These are phyloP conservation scores for Lactifluus pinguis DNA, from an alignment of 768 basidiomycete species.

Conservation along the genomic window DNA sequence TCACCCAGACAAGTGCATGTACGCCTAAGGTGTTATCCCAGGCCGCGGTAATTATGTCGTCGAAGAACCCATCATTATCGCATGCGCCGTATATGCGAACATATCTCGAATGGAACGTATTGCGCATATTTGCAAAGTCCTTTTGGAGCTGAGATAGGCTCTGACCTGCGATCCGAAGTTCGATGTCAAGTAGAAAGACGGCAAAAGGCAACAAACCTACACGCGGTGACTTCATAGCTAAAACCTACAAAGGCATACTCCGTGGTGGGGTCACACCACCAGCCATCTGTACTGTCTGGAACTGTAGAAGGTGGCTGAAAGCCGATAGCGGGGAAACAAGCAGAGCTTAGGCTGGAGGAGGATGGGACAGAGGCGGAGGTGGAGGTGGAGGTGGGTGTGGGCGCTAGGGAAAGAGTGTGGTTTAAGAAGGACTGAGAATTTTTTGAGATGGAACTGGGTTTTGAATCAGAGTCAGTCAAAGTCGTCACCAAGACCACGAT, in stretches of 20 bases:
- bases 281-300: slow-evolving; percentile 28
- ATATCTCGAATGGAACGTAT: slow-evolving; percentile 54
- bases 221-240: slow-evolving; percentile 63
- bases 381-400: not conserved
- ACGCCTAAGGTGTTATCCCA: slow-evolving; percentile 63
- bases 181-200: not conserved
- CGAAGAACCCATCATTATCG: slow-evolving; percentile 34
- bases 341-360: not conserved
- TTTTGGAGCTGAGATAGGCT: slow-evolving; percentile 37
- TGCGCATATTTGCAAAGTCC: slow-evolving; percentile 54
- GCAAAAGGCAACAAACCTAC: slow-evolving; percentile 29
- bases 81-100: slow-evolving; percentile 42
- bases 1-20: slow-evolving; percentile 66
- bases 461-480: not conserved
- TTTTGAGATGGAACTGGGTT: not conserved
- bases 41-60: slow-evolving; percentile 58
- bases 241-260: slow-evolving; percentile 76
- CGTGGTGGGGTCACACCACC: slow-evolving; percentile 50
- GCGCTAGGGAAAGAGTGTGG: not conserved
- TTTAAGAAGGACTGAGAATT: not conserved
- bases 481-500: not conserved
- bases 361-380: not conserved
- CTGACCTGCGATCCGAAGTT: slow-evolving; percentile 38
- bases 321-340: slow-evolving; percentile 33
- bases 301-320: slow-evolving; percentile 47